A percentile compares a stretch with the other conserved stretches of the same genome.
These are phyloP conservation scores for Chalciporus pseudorubinellus DNA, from an alignment of 768 basidiomycete genomes.

Conservation along the genomic window DNA sequence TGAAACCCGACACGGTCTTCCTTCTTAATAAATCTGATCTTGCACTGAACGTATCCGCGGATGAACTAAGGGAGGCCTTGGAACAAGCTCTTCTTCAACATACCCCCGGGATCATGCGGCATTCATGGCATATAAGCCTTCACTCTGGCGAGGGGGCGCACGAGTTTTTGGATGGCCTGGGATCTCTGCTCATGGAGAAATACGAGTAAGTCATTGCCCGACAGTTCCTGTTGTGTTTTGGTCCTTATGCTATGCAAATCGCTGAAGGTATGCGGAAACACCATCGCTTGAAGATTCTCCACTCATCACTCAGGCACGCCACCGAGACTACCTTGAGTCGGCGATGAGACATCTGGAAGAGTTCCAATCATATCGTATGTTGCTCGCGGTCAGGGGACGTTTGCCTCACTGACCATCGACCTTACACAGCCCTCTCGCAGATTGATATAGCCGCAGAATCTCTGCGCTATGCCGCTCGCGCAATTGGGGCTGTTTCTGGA, in stretches of 20 bases:
- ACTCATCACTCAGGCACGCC: conserved; percentile 76
- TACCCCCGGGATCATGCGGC: not conserved
- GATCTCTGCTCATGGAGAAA: conserved; percentile 39
- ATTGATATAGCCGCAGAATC: conserved; percentile 85
- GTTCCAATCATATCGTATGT: conserved; percentile 30
- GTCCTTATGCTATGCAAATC: not conserved
- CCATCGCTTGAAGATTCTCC: conserved; percentile 37
- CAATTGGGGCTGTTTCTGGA: conserved; percentile 84
- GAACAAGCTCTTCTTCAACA: conserved; percentile 11
- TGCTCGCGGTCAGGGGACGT: not conserved
- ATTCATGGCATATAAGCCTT: conserved; percentile 64
- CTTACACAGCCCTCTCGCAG: conserved; percentile 55
- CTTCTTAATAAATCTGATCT: conserved; percentile 82
- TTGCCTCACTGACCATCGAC: not conserved
- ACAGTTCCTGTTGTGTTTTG: not conserved
- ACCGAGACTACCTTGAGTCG: conserved; percentile 71
- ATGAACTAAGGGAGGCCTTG: conserved; percentile 18
- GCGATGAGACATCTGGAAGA: conserved; percentile 43
- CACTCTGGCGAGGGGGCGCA: conserved; percentile 53
- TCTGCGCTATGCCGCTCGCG: conserved; percentile 78
- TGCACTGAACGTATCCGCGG: conserved; percentile 14
- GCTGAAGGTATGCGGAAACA: conserved; percentile 17
- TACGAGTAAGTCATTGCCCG: conserved; percentile 16
- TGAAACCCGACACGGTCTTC: conserved; percentile 60
- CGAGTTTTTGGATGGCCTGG: conserved; percentile 60